Base-by-base conservation (phyloP, 163 green algal species). In the Chloromonas sp. region DNA sequence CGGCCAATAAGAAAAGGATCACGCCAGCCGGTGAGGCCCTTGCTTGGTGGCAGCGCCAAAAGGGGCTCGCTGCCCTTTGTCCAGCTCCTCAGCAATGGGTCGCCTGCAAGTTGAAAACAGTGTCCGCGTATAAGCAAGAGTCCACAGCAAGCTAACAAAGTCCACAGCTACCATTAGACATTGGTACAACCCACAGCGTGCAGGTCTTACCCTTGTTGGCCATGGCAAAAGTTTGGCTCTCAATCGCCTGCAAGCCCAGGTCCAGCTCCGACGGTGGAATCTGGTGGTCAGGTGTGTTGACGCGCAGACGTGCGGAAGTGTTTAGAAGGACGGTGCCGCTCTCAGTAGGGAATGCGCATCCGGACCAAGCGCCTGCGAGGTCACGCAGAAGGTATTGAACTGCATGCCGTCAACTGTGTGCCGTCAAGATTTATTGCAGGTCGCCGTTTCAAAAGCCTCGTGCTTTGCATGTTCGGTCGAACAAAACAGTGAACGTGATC, bases 331-430 rank as follows among this genome's bases (percentile, higher is more conserved):
- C 62, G 1, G 81, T 79, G 78, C 78, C 78, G 14, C 70, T 14
- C 3, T 78, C 62, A 61, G 81, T 61, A 36, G 61, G 61, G 36
- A 84, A 84, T 36, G 81, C 81, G n/a, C 81, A 84, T 15, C 81
- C 81, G 14, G 61, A 79, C 81, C 81, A 84, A 2, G 78, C 81
- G 61, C 81, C 81, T 84, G 81, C n/a, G 13, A 2, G 14, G 66
- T 2, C n/a, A 62, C 57, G 2, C 2, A 81, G 74, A 81, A 76
- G 36, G 36, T 36, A 36, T 36, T 36, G 36, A 36, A 36, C 36
- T 36, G 36, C 36, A 36, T 36, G 36, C 36, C 36, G 36, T 36
- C 36, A 36, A 36, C 36, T 36, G 36, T 36, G 36, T 76, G 66
- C 5, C 11, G 66, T 76, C 66, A 76, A n/a, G 66, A 76, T 76